Evolutionary conservation across 495 filamentous ascomycete genomes (phyloP).

Genomic region (Podospora pseudocomata): DNA sequence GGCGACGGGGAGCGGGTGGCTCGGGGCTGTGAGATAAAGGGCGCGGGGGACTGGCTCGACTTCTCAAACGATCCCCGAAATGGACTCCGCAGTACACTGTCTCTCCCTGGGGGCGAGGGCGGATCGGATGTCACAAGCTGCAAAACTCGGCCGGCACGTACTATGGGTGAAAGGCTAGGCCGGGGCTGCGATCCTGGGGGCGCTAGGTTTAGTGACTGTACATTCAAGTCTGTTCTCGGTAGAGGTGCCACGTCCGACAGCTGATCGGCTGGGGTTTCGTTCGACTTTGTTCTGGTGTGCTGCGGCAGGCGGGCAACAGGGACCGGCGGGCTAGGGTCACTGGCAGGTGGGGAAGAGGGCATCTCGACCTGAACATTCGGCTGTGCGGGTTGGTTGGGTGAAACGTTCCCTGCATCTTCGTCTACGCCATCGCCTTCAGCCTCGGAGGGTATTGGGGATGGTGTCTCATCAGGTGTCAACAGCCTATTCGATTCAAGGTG

Average conservation of each 20-base stretch:
- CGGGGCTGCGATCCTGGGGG: conserved; percentile 27
- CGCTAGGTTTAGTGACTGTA: conserved; percentile 17
- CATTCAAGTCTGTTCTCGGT: conserved; percentile 11
- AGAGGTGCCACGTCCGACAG: conserved; percentile 18
- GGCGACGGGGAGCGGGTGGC: conserved; percentile 9
- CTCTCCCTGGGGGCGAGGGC: conserved; percentile 44
- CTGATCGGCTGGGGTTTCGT: conserved; percentile 33
- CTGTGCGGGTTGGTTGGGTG: conserved; percentile 1
- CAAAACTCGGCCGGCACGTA: conserved; percentile 48
- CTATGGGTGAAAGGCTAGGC: conserved; percentile 50
- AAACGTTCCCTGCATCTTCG: neutral
- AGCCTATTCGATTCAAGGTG: conserved; percentile 42
- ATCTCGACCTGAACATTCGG: conserved; percentile 18
- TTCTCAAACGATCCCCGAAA: conserved; percentile 44
- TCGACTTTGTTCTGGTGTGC: conserved; percentile 27
- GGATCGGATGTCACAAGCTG: conserved; percentile 51
- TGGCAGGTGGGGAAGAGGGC: conserved; percentile 35
- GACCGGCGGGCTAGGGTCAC: conserved; percentile 4
- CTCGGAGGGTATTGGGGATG: conserved; percentile 43
- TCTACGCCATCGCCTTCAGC: conserved; percentile 9
- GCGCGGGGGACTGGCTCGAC: conserved; percentile 31
- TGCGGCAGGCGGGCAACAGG: conserved; percentile 9
- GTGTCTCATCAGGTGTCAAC: conserved; percentile 53
- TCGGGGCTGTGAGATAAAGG: conserved; percentile 2
- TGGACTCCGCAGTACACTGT: conserved; percentile 47